Evolutionary conservation across 352 stramenopile species (phyloP), one percentile per base, ranked within the genome.

Genomic region (Globisporangium canariense): DNA sequence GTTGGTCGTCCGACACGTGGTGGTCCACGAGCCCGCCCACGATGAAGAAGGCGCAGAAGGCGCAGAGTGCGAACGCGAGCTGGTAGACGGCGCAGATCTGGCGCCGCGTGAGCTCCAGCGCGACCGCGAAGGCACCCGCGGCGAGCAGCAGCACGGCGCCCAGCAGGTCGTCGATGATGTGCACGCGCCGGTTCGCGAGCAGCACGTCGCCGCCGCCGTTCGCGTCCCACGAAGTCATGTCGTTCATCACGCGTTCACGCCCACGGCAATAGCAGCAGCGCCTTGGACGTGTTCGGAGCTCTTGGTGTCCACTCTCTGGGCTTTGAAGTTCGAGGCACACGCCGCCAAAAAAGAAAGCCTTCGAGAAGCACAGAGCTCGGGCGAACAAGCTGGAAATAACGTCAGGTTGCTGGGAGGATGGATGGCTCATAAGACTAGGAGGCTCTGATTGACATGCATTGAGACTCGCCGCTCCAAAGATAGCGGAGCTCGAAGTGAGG

Each of bases 131-230:
- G 2, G 65, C 74, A 2, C 79, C 68, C 0, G 77, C 73, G 11
- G 77, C 78, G 11, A 92, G 70, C 28, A 94, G 62, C 10, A 92
- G 62, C 30, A 94, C 71, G 3, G 74, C 74, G 5, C 83, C 83
- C 28, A 94, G 72, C 28, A 94, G 63, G 53, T 94, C 83, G 57
- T 94, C 75, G 43, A 94, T 89, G 67, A 91, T 83, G 66, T 83
- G 74, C 14, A 91, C 82, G 45, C 75, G 78, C 11, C 79, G 72
- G 50, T 70, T 73, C 18, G 54, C 40, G 20, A 70, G 62, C 10
- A 67, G 41, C 38, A 57, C 60, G 16, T 77, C 67, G 32, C 66
- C 66, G 28, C 66, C 50, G 34, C 51, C 67, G 53, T 54, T 66
- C 0, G 5, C n/a, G 18, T 67, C 28, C 51, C 50, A 60, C 18